Percentiles rank a stretch among this genome's conserved stretches.
phyloP scores from a whole-genome alignment of 2,329 filamentous ascomycete species.

The Fusarium sp. region DNA sequence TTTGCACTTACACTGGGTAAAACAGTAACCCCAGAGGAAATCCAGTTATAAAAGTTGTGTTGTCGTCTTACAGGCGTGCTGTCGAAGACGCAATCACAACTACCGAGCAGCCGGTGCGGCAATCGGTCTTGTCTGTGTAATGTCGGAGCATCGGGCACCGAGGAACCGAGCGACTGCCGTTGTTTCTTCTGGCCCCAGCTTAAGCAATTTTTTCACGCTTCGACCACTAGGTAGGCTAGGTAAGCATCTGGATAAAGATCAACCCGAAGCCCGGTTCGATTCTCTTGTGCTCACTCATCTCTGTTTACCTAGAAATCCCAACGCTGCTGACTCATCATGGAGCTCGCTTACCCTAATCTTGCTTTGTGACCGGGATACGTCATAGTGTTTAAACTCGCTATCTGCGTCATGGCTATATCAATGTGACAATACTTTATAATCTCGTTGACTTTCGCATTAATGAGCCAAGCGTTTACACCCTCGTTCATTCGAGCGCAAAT shows the following conservation, averaged over 20 bases:
- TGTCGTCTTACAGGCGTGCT: constrained; percentile 4
- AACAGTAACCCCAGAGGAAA: not conserved
- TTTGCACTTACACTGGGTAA: not conserved
- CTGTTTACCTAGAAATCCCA: not conserved
- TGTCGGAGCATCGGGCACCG: constrained; percentile 39
- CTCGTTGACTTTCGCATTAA: not conserved
- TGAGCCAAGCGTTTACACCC: not conserved
- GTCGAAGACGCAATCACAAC: constrained; percentile 9
- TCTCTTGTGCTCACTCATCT: not conserved
- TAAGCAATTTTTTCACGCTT: constrained; percentile 16
- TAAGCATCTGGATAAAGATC: constrained; percentile 21
- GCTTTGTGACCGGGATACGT: constrained; percentile 14
- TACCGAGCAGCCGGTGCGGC: constrained; percentile 28
- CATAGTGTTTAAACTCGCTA: constrained; percentile 12
- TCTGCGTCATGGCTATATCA: constrained; percentile 33
- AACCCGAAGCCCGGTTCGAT: constrained; percentile 9
- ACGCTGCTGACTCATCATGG: constrained; percentile 17
- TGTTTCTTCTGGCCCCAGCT: not conserved
- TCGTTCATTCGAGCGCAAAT: not conserved
- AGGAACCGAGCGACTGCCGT: constrained; percentile 41
- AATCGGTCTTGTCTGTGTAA: constrained; percentile 23
- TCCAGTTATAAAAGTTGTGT: not conserved
- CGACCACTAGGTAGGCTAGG: too few species aligned
- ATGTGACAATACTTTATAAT: constrained; percentile 10
- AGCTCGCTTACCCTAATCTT: constrained; percentile 4